A percentile compares a stretch with the other conserved stretches of the same genome.
Evolutionary conservation across 495 filamentous ascomycete species (phyloP).

Genomic region (Penicillium riverlandense): DNA sequence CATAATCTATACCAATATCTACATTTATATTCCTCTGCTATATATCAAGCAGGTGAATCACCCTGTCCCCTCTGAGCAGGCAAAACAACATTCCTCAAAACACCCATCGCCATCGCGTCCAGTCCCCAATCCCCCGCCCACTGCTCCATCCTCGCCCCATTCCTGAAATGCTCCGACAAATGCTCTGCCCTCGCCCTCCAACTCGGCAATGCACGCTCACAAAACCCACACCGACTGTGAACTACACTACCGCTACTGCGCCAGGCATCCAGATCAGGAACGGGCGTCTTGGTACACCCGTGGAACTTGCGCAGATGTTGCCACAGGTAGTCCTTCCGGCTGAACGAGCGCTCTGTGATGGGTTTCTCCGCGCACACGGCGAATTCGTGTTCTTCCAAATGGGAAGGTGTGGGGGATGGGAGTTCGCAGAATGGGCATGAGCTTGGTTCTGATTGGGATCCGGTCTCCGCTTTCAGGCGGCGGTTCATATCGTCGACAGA

Average conservation of each 20-base stretch:
- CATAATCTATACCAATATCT: too few relatives aligned
- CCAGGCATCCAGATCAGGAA: slow-evolving; percentile 63
- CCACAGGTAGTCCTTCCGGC: slow-evolving; percentile 75
- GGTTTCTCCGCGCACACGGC: slow-evolving; percentile 59
- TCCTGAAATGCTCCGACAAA: slow-evolving; percentile 62
- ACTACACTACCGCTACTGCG: slow-evolving; percentile 51
- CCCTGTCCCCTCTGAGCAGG: slow-evolving; percentile 24
- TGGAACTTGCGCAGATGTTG: slow-evolving; percentile 80
- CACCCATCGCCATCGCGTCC: slow-evolving; percentile 46
- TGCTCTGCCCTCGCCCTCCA: slow-evolving; percentile 60
- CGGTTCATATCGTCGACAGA: neutral
- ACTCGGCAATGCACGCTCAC: slow-evolving; percentile 48
- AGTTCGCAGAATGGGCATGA: slow-evolving; percentile 61
- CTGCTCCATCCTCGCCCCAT: slow-evolving; percentile 57
- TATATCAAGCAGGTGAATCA: neutral
- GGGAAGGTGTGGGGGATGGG: slow-evolving; percentile 48
- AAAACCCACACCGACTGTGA: slow-evolving; percentile 66
- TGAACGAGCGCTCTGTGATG: slow-evolving; percentile 62
- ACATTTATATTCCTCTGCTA: neutral
- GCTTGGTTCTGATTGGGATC: slow-evolving; percentile 2
- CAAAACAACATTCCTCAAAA: slow-evolving; percentile 55
- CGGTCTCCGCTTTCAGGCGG: neutral
- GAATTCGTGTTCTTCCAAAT: slow-evolving; percentile 67
- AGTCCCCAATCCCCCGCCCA: slow-evolving; percentile 74
- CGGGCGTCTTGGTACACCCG: slow-evolving; percentile 49